phyloP scores from a whole-genome alignment of 345 rosid genomes.

The Conringia planisiliqua region DNA sequence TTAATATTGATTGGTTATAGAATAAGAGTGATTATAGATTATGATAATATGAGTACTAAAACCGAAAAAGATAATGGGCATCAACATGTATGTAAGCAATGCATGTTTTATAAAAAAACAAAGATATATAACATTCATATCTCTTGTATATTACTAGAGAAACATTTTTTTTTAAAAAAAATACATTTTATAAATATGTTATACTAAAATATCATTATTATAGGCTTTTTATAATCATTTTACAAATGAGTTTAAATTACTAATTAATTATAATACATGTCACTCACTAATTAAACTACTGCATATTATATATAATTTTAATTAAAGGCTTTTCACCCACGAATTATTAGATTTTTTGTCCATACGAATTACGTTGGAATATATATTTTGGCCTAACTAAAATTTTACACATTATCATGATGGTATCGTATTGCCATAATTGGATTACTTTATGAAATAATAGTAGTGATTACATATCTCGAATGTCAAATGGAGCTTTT shows the following conservation, averaged over 20 bases:
- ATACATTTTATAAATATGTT: no score
- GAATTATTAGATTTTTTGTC: background rate
- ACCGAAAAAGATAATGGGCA: background rate
- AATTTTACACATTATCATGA: background rate
- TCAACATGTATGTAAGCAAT: background rate
- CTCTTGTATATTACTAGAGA: no score
- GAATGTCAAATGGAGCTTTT: slow-evolving; percentile 14
- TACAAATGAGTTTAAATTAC: no score
- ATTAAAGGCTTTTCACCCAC: no score
- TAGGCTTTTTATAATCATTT: no score
- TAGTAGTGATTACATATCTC: background rate
- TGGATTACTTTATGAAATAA: background rate
- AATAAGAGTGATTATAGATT: background rate
- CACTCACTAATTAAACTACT: no score
- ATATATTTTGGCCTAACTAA: background rate
- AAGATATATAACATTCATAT: background rate
- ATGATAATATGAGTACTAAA: background rate
- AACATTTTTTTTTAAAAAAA: no score
- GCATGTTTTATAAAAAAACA: background rate
- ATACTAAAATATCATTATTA: no score
- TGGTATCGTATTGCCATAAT: background rate
- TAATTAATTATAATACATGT: no score
- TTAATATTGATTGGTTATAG: background rate
- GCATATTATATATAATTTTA: no score
- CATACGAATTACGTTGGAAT: background rate